These are phyloP conservation scores for Phytophthora crassamura DNA, from an alignment of 352 stramenopile species.

Conservation along the genomic window DNA sequence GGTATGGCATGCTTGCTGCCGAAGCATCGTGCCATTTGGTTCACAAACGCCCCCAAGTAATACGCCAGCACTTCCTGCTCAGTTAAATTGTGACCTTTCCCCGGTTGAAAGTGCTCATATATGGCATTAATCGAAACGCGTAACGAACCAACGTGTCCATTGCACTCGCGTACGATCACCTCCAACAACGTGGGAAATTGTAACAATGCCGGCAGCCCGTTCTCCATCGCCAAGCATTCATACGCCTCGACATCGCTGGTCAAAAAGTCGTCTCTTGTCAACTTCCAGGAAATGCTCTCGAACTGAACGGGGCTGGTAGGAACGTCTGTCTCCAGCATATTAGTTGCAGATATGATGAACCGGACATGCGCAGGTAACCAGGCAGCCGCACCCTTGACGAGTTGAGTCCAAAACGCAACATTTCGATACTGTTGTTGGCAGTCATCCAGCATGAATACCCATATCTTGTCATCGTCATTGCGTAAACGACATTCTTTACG, in stretches of 20 bases:
- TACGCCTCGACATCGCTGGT: conserved; percentile 18
- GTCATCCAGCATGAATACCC: conserved; percentile 18
- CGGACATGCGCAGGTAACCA: conserved; percentile 9
- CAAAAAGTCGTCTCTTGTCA: conserved; percentile 26
- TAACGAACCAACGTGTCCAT: conserved; percentile 24
- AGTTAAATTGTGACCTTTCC: background rate
- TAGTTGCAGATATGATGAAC: conserved; percentile 22
- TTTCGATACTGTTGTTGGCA: conserved; percentile 18
- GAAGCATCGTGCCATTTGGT: background rate
- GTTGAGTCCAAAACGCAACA: conserved; percentile 12
- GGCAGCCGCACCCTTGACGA: conserved; percentile 3
- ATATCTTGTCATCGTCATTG: conserved; percentile 1
- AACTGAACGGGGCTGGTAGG: conserved; percentile 4
- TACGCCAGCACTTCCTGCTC: conserved; percentile 9
- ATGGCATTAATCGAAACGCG: conserved; percentile 13
- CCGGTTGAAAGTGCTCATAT: background rate
- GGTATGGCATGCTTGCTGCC: background rate
- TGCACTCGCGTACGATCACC: conserved; percentile 27
- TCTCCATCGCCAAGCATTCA: conserved; percentile 8
- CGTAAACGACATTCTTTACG: background rate
- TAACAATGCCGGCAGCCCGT: conserved; percentile 7
- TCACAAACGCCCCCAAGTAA: conserved; percentile 1
- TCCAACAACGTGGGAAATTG: conserved; percentile 12
- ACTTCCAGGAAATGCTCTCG: conserved; percentile 8
- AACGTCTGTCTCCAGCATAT: conserved; percentile 12